Conservation (phyloP, 495 filamentous ascomycete genomes). For the Aspergillus indologenus region DNA sequence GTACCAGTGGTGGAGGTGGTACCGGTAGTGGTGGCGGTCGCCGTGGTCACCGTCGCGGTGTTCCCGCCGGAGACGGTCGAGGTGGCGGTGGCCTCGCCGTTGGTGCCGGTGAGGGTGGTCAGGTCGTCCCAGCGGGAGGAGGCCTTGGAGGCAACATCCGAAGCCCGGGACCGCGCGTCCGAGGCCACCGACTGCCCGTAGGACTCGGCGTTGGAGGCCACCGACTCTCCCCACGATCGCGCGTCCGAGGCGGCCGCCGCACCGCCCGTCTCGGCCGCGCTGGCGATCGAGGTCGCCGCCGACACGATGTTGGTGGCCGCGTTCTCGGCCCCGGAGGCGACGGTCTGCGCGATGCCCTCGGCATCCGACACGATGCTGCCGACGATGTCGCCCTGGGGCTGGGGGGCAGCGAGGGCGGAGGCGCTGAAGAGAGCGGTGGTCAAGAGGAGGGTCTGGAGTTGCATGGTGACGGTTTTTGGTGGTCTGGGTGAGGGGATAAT, state of each 20-base stretch:
- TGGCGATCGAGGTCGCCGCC: slow-evolving; percentile 9
- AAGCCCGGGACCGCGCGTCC: slow-evolving; percentile 14
- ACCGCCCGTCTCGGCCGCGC: slow-evolving; percentile 11
- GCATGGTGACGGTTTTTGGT: slow-evolving; percentile 17
- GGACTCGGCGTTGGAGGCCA: slow-evolving; percentile 10
- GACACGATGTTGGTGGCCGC: slow-evolving; percentile 9
- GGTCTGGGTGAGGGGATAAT: neutral
- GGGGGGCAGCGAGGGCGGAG: slow-evolving; percentile 15
- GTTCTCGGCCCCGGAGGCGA: slow-evolving; percentile 9
- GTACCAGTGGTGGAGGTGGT: slow-evolving; percentile 2
- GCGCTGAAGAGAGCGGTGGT: slow-evolving; percentile 17
- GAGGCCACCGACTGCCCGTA: slow-evolving; percentile 17
- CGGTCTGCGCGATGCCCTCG: slow-evolving; percentile 5
- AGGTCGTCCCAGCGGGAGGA: slow-evolving; percentile 23
- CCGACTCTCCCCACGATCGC: slow-evolving; percentile 11
- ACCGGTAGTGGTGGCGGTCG: slow-evolving; percentile 11
- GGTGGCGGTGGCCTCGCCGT: slow-evolving; percentile 12
- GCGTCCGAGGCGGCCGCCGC: slow-evolving; percentile 20
- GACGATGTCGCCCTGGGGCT: slow-evolving; percentile 9
- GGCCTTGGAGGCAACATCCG: slow-evolving; percentile 17
- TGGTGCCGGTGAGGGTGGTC: slow-evolving; percentile 13
- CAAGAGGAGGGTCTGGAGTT: slow-evolving; percentile 12
- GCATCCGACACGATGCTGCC: slow-evolving; percentile 14
- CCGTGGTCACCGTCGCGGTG: slow-evolving; percentile 5
- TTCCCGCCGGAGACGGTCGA: slow-evolving; percentile 11